Evolutionary conservation across 1,139 yeast genomes (phyloP).

Genomic region (Yamadazyma triangularis): DNA sequence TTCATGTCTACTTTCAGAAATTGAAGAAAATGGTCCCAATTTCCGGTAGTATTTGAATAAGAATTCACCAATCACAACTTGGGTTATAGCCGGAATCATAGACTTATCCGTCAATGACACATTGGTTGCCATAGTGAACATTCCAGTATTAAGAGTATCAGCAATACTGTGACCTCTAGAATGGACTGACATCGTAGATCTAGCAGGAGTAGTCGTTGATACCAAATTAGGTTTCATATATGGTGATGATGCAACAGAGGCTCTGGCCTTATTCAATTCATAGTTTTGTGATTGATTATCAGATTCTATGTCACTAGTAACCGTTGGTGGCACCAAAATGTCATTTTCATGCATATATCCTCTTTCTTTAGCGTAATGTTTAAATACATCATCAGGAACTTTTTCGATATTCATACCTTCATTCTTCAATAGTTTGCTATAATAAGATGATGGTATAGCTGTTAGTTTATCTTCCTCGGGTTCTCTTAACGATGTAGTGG

Average conservation of each 20-base stretch:
- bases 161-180: slow-evolving; percentile 19
- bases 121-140: slow-evolving; percentile 60
- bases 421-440: slow-evolving; percentile 48
- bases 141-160: slow-evolving; percentile 32
- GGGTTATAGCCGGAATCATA: slow-evolving; percentile 85
- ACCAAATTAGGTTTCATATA: slow-evolving; percentile 2
- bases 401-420: slow-evolving; percentile 42
- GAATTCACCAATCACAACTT: slow-evolving; percentile 90
- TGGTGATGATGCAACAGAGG: slow-evolving; percentile 6
- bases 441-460: slow-evolving; percentile 60
- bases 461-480: slow-evolving; percentile 59
- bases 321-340: slow-evolving; percentile 12
- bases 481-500: slow-evolving; percentile 52
- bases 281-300: slow-evolving; percentile 3
- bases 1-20: slow-evolving; percentile 81
- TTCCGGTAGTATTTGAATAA: slow-evolving; percentile 81
- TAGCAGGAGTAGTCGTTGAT: slow-evolving; percentile 12
- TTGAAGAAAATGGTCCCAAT: slow-evolving; percentile 67
- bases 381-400: slow-evolving; percentile 42
- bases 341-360: slow-evolving; percentile 36
- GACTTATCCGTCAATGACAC: slow-evolving; percentile 67
- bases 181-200: slow-evolving; percentile 30
- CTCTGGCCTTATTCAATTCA: slow-evolving; percentile 14
- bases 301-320: slow-evolving; percentile 10
- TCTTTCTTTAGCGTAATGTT: slow-evolving; percentile 43